Percentiles rank a stretch among this genome's conserved stretches.
phyloP scores from a whole-genome alignment of 306 rosid species.

The Delonix regia region DNA sequence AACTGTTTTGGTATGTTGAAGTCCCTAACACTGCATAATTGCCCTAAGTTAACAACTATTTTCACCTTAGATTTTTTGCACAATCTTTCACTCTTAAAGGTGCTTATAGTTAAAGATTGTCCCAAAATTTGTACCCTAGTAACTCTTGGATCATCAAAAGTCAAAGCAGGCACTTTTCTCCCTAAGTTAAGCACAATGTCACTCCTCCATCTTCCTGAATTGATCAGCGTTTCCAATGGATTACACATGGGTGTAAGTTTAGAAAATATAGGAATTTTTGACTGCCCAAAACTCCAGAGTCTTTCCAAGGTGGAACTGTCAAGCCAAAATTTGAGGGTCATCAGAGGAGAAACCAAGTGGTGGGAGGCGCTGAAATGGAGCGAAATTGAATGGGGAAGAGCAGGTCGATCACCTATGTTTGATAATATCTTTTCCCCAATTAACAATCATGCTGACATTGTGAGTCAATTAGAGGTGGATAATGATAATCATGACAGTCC shows the following conservation, averaged over 20 bases:
- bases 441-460: not conserved
- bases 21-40: conserved; percentile 28
- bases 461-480: not conserved
- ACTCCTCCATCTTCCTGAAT: not conserved
- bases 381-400: not conserved
- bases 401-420: not conserved
- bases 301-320: not conserved
- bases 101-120: not conserved
- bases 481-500: not conserved
- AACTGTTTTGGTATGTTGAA: conserved; percentile 5
- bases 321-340: not conserved
- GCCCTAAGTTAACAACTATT: conserved; percentile 23
- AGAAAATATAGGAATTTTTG: not conserved
- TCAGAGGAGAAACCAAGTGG: not conserved
- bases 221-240: not conserved
- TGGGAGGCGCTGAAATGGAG: not conserved
- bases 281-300: not conserved
- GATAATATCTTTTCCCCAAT: not conserved
- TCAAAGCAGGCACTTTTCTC: not conserved
- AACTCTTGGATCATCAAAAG: not conserved
- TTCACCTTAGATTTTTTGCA: not conserved
- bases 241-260: not conserved
- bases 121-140: not conserved
- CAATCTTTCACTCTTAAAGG: not conserved
- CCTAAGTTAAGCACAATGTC: not conserved